phyloP scores from a whole-genome alignment of 2,329 filamentous ascomycete genomes.

The Venturia pyrina region DNA sequence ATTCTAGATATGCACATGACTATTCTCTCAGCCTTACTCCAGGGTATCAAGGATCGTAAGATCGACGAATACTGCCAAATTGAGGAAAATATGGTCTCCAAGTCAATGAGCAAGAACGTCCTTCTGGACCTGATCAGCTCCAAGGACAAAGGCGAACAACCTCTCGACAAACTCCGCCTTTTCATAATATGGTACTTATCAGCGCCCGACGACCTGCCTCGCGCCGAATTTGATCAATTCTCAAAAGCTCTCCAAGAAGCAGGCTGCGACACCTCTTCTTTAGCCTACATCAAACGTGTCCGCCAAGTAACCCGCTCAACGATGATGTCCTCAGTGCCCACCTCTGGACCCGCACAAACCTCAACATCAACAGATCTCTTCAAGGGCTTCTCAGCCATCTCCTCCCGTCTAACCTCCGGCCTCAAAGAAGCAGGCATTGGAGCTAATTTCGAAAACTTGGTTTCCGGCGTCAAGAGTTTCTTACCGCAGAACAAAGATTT shows the following conservation, averaged over 20 bases:
- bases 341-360: slow-evolving; percentile 50
- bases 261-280: slow-evolving; percentile 64
- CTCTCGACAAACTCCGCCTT: slow-evolving; percentile 79
- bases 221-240: slow-evolving; percentile 75
- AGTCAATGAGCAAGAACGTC: slow-evolving; percentile 79
- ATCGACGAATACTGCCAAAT: slow-evolving; percentile 93
- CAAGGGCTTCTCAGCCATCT: slow-evolving; percentile 84
- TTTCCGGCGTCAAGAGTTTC: slow-evolving; percentile 96
- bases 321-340: slow-evolving; percentile 79
- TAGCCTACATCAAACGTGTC: slow-evolving; percentile 82
- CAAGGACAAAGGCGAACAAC: slow-evolving; percentile 67
- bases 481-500: slow-evolving; percentile 92
- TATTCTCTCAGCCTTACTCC: slow-evolving; percentile 68
- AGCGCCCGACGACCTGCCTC: slow-evolving; percentile 77
- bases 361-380: slow-evolving; percentile 67
- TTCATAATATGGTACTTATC: slow-evolving; percentile 92
- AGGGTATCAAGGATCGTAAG: slow-evolving; percentile 88
- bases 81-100: slow-evolving; percentile 86
- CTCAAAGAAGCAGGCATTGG: slow-evolving; percentile 84
- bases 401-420: slow-evolving; percentile 82
- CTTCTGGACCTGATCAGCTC: slow-evolving; percentile 81
- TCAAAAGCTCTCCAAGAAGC: slow-evolving; percentile 70
- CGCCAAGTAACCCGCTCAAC: slow-evolving; percentile 96
- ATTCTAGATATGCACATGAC: slow-evolving; percentile 98
- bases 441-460: slow-evolving; percentile 84